Evolutionary conservation across 2,329 filamentous ascomycete species (phyloP).

Genomic region (Talaromyces rugulosus): DNA sequence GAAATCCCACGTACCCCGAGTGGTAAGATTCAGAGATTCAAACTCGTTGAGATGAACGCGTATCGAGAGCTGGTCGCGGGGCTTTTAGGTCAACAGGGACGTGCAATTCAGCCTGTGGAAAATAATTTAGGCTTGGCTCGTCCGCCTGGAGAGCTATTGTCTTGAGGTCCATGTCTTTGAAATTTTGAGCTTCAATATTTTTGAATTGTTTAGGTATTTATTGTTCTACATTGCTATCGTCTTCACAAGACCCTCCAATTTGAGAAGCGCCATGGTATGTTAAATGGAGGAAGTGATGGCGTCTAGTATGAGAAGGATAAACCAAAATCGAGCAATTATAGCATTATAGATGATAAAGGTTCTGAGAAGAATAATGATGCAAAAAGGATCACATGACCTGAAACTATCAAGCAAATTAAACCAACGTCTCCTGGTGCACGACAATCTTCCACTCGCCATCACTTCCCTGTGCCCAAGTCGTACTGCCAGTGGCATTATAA

Average conservation of each 20-base stretch:
- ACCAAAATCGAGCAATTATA: not conserved
- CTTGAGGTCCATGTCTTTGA: not conserved
- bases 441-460: conserved; percentile 35
- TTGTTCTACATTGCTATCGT: not conserved
- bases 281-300: not conserved
- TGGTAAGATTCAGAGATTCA: conserved; percentile 47
- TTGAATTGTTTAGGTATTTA: not conserved
- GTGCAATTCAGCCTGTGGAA: not conserved
- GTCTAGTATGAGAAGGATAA: not conserved
- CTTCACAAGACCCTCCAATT: not conserved
- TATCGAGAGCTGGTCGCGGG: conserved; percentile 32
- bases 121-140: not conserved
- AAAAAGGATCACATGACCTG: not conserved
- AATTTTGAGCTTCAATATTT: not conserved
- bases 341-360: not conserved
- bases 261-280: not conserved
- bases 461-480: conserved; percentile 35
- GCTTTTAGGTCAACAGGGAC: not conserved
- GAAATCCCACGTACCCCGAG: conserved; percentile 47
- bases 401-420: conserved; percentile 14
- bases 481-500: conserved; percentile 27
- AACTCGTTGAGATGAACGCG: conserved; percentile 35
- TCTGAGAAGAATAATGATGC: not conserved
- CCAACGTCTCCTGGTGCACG: conserved; percentile 31
- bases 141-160: not conserved